Base-by-base conservation (phyloP, 257 asterid species). In the Jaltomata sinuosa region DNA sequence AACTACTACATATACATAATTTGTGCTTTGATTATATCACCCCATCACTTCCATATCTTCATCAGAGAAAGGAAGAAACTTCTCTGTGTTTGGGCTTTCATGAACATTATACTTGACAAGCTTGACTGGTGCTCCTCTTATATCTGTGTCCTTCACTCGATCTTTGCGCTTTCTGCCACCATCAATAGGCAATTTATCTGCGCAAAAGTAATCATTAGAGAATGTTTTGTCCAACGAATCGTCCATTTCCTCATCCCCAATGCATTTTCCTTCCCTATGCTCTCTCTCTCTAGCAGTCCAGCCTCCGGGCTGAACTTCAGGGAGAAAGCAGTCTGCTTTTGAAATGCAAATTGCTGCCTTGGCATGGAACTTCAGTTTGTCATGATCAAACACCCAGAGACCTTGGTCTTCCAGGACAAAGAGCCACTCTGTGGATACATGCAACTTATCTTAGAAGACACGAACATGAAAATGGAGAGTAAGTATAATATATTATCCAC, bases 81-180 rank as follows among this genome's bases (percentile, higher is more conserved):
- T 85, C 52, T 42, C 80, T n/a, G 84, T 81, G 22, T 65, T 57
- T 38, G 86, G 64, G 84, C 59, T 77, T 71, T 87, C 92, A 53
- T 52, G 83, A 76, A 65, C 71, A 53, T 86, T 84, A 3, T 83
- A 89, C 93, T 89, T 94, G 16, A 85, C 69, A 84, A 85, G 91
- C 91, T 93, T 93, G 47, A 81, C 62, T 31, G 78, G 83, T 12
- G 88, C 80, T 86, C 89, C 95, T 9, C 64, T 82, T 6, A 50
- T 45, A 47, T 89, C 90, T 40, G 83, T 85, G 79, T 71, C 80
- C 61, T 45, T 34, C 83, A 85, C 85, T 84, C 88, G 25, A 14
- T 74, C 94, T 86, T 94, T 93, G 55, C 96, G 98, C 64, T 94
- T 94, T 77, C 89, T 90, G 32, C 89, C 83, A 29, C 86, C 85